A percentile compares a stretch with the other conserved stretches of the same genome.
These are phyloP conservation scores for Phalaenopsis equestris DNA, from an alignment of 106 monocot species.

Conservation along the genomic window DNA sequence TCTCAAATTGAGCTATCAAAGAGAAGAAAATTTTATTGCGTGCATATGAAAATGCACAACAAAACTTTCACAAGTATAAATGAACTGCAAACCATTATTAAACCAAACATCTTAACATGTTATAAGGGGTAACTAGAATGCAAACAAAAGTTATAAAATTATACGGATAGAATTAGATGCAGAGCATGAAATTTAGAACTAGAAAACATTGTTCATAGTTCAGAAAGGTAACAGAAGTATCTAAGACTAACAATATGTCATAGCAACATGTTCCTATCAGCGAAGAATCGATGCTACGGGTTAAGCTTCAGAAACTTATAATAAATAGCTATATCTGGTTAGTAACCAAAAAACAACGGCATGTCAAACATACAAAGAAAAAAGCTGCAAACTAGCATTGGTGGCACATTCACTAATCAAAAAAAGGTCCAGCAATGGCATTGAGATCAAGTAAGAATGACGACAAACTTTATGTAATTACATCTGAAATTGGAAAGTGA, in stretches of 20 bases:
- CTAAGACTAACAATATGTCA: background rate
- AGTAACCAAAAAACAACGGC: background rate
- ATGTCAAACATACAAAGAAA: background rate
- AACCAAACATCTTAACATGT: background rate
- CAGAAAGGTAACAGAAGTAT: background rate
- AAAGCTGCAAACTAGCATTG: slow-evolving; percentile 3
- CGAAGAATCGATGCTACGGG: background rate
- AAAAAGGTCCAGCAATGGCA: background rate
- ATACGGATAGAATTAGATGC: too few relatives aligned
- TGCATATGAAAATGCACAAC: too few relatives aligned
- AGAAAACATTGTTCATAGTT: background rate
- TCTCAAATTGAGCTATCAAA: background rate
- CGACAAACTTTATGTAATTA: slow-evolving; percentile 15
- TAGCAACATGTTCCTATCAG: background rate
- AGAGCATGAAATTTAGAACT: too few relatives aligned
- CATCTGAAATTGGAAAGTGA: slow-evolving; percentile 45
- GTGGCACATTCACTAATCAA: background rate
- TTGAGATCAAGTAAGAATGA: background rate
- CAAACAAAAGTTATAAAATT: background rate
- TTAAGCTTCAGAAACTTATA: background rate
- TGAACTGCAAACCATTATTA: background rate
- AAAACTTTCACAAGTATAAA: background rate
- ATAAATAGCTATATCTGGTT: background rate
- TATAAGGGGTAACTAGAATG: background rate
- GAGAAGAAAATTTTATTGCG: too few relatives aligned